phyloP scores from a whole-genome alignment of 2,329 filamentous ascomycete genomes.

The Berkeleyomyces basicola region DNA sequence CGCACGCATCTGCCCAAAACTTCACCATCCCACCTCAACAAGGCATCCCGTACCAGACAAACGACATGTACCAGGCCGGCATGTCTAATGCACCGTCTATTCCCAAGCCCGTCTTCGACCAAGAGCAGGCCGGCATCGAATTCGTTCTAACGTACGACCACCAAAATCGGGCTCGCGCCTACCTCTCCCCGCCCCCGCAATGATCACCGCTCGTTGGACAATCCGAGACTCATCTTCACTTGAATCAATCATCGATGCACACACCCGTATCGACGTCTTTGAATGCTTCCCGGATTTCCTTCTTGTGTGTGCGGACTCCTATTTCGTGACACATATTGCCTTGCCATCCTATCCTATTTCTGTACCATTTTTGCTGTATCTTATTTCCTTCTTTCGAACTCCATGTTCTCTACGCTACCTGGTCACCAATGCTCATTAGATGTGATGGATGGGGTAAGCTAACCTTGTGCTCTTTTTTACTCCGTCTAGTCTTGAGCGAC shows the following conservation, averaged over 20 bases:
- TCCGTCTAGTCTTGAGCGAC: slow-evolving; percentile 62
- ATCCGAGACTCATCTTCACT: neutral
- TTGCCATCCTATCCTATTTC: neutral
- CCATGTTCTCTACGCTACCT: neutral
- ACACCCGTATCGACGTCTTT: neutral
- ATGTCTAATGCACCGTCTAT: neutral
- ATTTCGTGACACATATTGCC: neutral
- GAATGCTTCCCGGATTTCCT: neutral
- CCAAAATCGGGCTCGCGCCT: slow-evolving; percentile 34
- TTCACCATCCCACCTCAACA: slow-evolving; percentile 24
- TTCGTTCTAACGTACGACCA: slow-evolving; percentile 79
- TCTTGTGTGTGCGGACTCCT: neutral
- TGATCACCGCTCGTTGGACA: slow-evolving; percentile 1
- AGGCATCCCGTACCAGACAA: slow-evolving; percentile 12
- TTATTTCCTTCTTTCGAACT: neutral
- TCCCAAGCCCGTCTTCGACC: slow-evolving; percentile 33
- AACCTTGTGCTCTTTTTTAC: slow-evolving; percentile 9
- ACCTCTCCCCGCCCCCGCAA: slow-evolving; percentile 46
- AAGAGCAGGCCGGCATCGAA: slow-evolving; percentile 73
- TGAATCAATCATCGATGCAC: neutral
- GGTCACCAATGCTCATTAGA: neutral
- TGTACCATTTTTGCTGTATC: neutral
- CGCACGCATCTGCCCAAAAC: slow-evolving; percentile 27
- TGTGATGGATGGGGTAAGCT: slow-evolving; percentile 4
- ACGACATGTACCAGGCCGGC: neutral